Evolutionary conservation across 1,284 basidiomycete genomes (phyloP).

Genomic region (Ganoderma lingzhi): DNA sequence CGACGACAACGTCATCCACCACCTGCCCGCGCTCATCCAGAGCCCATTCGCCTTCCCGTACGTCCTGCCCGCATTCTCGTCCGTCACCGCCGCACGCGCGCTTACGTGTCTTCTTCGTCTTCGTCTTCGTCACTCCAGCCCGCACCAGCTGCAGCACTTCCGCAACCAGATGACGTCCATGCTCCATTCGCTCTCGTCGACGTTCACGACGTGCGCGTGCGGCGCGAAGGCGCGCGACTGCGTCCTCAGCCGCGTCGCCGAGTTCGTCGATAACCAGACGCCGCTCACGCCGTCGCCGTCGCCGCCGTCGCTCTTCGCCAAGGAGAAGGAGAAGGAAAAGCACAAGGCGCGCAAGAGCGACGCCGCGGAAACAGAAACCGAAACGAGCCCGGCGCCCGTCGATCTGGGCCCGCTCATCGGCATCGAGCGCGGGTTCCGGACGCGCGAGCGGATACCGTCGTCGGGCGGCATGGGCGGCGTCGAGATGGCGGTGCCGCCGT

Average conservation of each 20-base stretch:
- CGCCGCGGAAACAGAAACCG: background rate
- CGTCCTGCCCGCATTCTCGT: conserved; percentile 42
- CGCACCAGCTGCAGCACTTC: conserved; percentile 60
- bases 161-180: conserved; percentile 74
- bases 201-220: conserved; percentile 84
- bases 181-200: conserved; percentile 75
- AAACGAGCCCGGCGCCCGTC: conserved; percentile 30
- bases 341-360: conserved; percentile 10
- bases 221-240: conserved; percentile 69
- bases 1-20: conserved; percentile 12
- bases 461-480: conserved; percentile 70
- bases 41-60: conserved; percentile 63
- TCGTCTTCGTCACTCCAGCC: conserved; percentile 42
- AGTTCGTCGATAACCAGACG: conserved; percentile 61
- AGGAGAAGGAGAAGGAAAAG: conserved; percentile 21
- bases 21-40: conserved; percentile 15
- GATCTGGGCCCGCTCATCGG: conserved; percentile 80
- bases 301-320: conserved; percentile 32
- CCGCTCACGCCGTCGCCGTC: conserved; percentile 41
- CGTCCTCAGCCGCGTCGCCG: conserved; percentile 70
- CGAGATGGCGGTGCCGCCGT: conserved; percentile 50
- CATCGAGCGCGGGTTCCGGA: conserved; percentile 69
- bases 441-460: conserved; percentile 57
- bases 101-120: conserved; percentile 20
- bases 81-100: conserved; percentile 26